Evolutionary conservation across 257 asterid species (phyloP).

Genomic region (Solanum medicagineum): DNA sequence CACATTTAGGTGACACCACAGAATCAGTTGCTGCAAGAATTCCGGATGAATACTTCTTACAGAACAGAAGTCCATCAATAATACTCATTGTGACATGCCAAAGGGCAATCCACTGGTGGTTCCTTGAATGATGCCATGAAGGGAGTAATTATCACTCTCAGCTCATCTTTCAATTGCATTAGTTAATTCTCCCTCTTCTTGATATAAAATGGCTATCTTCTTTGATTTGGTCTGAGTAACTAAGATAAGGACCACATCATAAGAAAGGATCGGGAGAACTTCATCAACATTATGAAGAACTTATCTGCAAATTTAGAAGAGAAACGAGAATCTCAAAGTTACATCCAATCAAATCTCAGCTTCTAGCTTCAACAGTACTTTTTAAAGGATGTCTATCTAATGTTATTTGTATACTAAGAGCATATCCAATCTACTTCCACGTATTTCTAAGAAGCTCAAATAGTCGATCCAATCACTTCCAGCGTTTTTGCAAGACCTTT

Average conservation of each 20-base stretch:
- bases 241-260: not conserved
- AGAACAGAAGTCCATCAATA: not conserved
- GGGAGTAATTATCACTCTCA: not conserved
- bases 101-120: too few species aligned
- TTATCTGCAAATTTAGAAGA: not conserved
- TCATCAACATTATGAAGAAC: not conserved
- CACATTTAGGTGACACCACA: not conserved
- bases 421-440: slow-evolving; percentile 10
- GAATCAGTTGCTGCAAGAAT: not conserved
- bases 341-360: not conserved
- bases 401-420: slow-evolving; percentile 51
- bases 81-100: not conserved
- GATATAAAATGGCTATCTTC: not conserved
- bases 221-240: not conserved
- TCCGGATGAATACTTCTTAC: not conserved
- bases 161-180: not conserved
- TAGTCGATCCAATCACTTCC: not conserved
- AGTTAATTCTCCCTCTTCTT: not conserved
- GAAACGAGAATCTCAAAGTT: not conserved
- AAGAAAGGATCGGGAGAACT: not conserved
- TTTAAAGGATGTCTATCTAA: not conserved
- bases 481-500: not conserved
- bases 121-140: not conserved
- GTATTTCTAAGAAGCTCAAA: not conserved
- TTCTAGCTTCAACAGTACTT: not conserved